Conservation (phyloP, 73 alveolate species). For the Uronychia setigera region DNA sequence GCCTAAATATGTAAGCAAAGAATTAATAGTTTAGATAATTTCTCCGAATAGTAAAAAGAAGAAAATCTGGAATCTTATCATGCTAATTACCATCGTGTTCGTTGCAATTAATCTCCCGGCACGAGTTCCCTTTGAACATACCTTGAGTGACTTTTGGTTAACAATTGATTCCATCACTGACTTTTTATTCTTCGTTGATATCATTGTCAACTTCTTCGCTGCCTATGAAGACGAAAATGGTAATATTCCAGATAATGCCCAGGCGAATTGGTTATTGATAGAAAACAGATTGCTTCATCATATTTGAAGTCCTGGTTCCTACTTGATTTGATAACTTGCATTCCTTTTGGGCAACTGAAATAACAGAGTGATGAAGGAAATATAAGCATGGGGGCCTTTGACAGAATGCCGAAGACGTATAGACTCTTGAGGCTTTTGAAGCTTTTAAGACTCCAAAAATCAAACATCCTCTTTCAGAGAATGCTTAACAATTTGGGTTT, state of each 20-base stretch:
- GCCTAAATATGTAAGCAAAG: neutral
- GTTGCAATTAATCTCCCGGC: slow-evolving; percentile 33
- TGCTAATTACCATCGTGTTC: slow-evolving; percentile 17
- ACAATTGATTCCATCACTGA: slow-evolving; percentile 20
- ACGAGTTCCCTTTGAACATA: slow-evolving; percentile 44
- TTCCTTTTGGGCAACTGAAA: slow-evolving; percentile 23
- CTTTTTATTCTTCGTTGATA: slow-evolving; percentile 24
- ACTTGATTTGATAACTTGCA: slow-evolving; percentile 25
- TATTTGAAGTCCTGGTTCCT: slow-evolving; percentile 41
- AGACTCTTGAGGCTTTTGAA: slow-evolving; percentile 36
- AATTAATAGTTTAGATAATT: neutral
- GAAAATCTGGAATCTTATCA: slow-evolving; percentile 20
- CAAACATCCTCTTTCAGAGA: slow-evolving; percentile 33
- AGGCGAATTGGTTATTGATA: slow-evolving; percentile 17
- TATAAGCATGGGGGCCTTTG: slow-evolving; percentile 8
- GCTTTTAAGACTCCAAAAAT: slow-evolving; percentile 28
- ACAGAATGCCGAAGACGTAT: slow-evolving; percentile 31
- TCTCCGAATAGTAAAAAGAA: neutral
- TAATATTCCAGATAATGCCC: neutral
- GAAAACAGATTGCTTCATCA: slow-evolving; percentile 2
- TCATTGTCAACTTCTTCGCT: slow-evolving; percentile 33
- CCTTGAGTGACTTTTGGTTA: slow-evolving; percentile 14
- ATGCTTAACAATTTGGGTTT: slow-evolving; percentile 8
- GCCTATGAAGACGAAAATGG: slow-evolving; percentile 51
- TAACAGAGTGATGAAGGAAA: neutral